Base-by-base conservation (phyloP, 139 green algal genomes). In the Asterochloris erici region DNA sequence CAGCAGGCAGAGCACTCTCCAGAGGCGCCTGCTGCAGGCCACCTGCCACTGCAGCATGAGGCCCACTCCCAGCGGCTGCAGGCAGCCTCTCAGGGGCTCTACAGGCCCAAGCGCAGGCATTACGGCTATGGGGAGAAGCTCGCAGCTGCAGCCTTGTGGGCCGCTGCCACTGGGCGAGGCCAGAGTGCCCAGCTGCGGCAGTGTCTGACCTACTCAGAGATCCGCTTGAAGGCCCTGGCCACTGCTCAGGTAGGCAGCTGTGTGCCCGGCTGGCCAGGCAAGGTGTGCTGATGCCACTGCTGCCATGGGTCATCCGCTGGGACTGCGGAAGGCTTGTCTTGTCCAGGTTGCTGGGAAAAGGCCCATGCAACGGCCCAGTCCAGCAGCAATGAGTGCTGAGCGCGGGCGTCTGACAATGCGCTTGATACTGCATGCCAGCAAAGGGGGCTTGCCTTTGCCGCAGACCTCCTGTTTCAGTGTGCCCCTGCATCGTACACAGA, bases 121-220 rank as follows among this genome's bases (percentile, higher is more conserved):
- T 80, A 80, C 21, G 68, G 60, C 24, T 62, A 70, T 60, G 76
- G 76, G 21, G 60, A 80, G 60, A 80, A 80, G 26, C 23, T 80
- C 0, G 76, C 76, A 19, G 76, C 76, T 12, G 68, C 24, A 24
- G 68, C 68, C 23, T 27, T 80, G 24, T 80, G 76, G 76, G 76
- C 68, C 68, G 54, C 76, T 80, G 76, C 76, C 60, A 80, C 60
- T 54, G 60, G 76, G 60, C 68, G 68, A 14, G 68, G 76, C 23
- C 76, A 80, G 76, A n/a, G 60, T n/a, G 76, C 68, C 76, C 68
- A 62, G 24, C 68, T 80, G 76, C 76, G 76, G 47, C 76, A 80
- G 24, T 80, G 76, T 38, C 60, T 80, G 14, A 80, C 76, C 12
- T 80, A 80, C 24, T 80, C 76, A 54, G 76, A 80, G 76, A 80